A percentile compares a stretch with the other conserved stretches of the same genome.
Evolutionary conservation across 306 rosid species (phyloP).

Genomic region (Calophaca sinica): DNA sequence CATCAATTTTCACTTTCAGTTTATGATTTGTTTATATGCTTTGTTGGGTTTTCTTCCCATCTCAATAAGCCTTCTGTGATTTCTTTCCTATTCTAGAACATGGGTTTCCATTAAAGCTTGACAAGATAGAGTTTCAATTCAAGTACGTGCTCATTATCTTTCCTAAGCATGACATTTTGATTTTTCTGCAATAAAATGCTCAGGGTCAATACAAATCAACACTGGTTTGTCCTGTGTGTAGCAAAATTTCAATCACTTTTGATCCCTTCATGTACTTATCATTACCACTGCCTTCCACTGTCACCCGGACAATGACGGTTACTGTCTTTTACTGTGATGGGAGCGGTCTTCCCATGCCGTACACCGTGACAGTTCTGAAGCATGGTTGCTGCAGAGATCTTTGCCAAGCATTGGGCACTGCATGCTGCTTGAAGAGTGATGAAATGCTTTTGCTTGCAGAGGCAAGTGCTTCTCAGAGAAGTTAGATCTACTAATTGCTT

Average conservation of each 20-base stretch:
- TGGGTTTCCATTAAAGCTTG: constrained; percentile 37
- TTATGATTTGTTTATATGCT: constrained; percentile 2
- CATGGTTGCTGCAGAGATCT: constrained; percentile 85
- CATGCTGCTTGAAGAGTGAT: constrained; percentile 90
- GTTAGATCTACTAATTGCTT: constrained; percentile 20
- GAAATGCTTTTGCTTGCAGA: constrained; percentile 95
- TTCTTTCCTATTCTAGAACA: constrained; percentile 7
- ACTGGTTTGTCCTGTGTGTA: constrained; percentile 90
- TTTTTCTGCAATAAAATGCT: constrained; percentile 42
- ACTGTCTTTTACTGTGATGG: constrained; percentile 90
- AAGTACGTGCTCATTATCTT: constrained; percentile 27
- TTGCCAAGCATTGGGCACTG: constrained; percentile 63
- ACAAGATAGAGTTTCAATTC: constrained; percentile 38
- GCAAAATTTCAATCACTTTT: constrained; percentile 93
- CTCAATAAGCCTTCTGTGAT: constrained; percentile 21
- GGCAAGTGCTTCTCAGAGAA: constrained; percentile 56
- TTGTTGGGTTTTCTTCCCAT: constrained; percentile 25
- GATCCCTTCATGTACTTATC: constrained; percentile 99
- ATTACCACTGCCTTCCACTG: constrained; percentile 92
- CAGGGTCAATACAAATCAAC: constrained; percentile 99
- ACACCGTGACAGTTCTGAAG: constrained; percentile 71
- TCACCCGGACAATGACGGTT: constrained; percentile 78
- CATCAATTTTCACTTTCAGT: constrained; percentile 8
- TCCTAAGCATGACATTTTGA: constrained; percentile 20
- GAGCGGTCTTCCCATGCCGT: constrained; percentile 90